Base-by-base conservation (phyloP, 169 alveolate species). In the Plasmodium reichenowi region DNA sequence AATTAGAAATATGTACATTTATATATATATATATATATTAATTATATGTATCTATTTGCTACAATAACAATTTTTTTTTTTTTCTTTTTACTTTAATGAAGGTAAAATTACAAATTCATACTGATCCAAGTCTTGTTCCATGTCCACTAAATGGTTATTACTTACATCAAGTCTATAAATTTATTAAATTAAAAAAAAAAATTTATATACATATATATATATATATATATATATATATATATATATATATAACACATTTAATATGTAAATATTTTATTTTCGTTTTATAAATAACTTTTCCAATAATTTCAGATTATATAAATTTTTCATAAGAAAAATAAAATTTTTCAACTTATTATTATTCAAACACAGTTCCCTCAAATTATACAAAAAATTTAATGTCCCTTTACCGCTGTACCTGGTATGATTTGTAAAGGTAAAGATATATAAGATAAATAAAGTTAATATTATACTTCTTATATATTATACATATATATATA, bases 271-370 rank as follows among this genome's bases (percentile, higher is more conserved):
- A 4, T 56, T 56, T 32, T 32, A 32, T 32, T 32, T 32, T 4
- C 8, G 45, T 76, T 58, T 17, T 67, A 20, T 29, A n/a, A 67
- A 68, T 38, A 60, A 80, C 90, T 56, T 80, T 62, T 80, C 83
- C 83, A 80, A 56, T 17, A 80, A 54, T 43, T 80, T 80, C n/a
- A 80, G 90, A 60, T 80, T 80, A 72, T 80, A 63, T 62, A 80
- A 80, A 68, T 80, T 80, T 56, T 67, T 80, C 90, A 80, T 80
- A 38, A 80, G 85, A 12, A 24, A 24, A 12, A 32, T 60, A 26
- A 80, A 48, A 26, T 63, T 20, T 5, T 80, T 66, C 70, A 80
- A 67, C 70, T 80, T 22, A 56, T 80, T 80, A 43, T 67, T 71
- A 47, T 56, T 32, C 50, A 80, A 68, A 68, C 70, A 17, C 43